Base-by-base conservation (phyloP, 305 asterid genomes). In the Fraxinus paxiana region DNA sequence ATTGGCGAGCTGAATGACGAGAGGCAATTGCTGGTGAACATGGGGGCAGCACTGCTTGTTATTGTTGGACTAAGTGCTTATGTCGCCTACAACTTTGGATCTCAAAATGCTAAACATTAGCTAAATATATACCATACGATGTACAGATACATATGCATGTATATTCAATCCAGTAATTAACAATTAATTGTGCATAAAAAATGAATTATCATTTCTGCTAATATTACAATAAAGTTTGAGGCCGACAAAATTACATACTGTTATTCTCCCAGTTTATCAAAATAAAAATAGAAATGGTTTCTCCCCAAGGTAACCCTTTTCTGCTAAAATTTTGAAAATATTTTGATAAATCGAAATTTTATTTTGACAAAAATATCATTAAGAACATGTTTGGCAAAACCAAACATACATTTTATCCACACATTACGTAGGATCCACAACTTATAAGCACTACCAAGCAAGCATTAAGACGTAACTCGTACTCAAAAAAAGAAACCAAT, bases 1-100 rank as follows among this genome's bases (percentile, higher is more conserved):
- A 75, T 91, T 43, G 61, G 85, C 1, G 92, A 85, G 48, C 85
- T 84, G 34, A 84, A 87, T 76, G 96, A 91, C 83, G 95, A 92
- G 78, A 87, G 92, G 85, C 92, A 88, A 67, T 78, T 92, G 86
- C 81, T 94, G 83, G 91, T 89, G 84, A 92, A 92, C 78, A 86
- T 89, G 87, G 97, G 93, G 43, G 92, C 77, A 1, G 92, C 92
- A 0, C 83, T 90, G 88, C 87, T 94, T 78, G 97, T 94, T 73
- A 85, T 92, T 79, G 88, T 90, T 79, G 91, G 94, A 37, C 90
- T 94, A 71, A 92, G 92, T 2, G 87, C 90, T 70, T 89, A 89
- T 73, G 81, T 88, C 79, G 82, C 90, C 72, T 85, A 85, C 87
- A 85, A 78, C 75, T 84, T 86, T 63, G 82, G 85, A 74, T 48